Base-by-base conservation (phyloP, 1,284 basidiomycete genomes). In the Papiliotrema laurentii region DNA sequence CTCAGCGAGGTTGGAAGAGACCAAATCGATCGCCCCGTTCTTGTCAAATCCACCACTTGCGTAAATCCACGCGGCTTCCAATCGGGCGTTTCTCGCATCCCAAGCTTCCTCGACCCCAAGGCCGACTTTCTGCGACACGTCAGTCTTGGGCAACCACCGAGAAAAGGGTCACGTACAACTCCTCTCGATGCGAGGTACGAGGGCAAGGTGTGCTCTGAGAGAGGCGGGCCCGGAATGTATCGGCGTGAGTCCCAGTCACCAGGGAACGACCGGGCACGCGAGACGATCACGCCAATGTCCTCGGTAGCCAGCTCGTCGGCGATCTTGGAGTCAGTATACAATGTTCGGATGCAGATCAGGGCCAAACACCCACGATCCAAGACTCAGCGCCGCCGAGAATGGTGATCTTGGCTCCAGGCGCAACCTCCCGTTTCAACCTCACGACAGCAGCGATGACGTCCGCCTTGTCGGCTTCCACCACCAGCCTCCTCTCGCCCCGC, bases 371-470 rank as follows among this genome's bases (percentile, higher is more conserved):
- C 41, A 69, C 60, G 21, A 74, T 40, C 72, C 72, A 74, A 4
- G 86, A 80, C 71, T 93, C 89, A 0, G 80, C 76, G 0, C 82
- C 89, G 5, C 87, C 87, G 30, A 80, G 75, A 58, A 90, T 82
- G 2, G 84, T 68, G 43, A 69, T 56, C 54, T 64, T 64, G 43
- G 66, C 55, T 19, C 53, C 54, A 18, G 59, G 75, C 49, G 89
- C 86, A 18, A 87, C 78, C 53, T 88, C 82, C 16, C 76, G 74
- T 75, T 89, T 89, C 48, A 93, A 72, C 28, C 80, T 75, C 35
- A 94, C 71, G 14, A 96, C 68, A 3, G 82, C 80, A 0, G 84
- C 84, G 75, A 91, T 89, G 52, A 82, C 76, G 61, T 90, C 86
- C 0, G 85, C 85, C 55, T 77, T 83, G 55, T 83, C 72, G 1